Evolutionary conservation across 139 green algal species (phyloP), one percentile per base, ranked within the genome.

Genomic region (Deuterostichococcus epilithicus): DNA sequence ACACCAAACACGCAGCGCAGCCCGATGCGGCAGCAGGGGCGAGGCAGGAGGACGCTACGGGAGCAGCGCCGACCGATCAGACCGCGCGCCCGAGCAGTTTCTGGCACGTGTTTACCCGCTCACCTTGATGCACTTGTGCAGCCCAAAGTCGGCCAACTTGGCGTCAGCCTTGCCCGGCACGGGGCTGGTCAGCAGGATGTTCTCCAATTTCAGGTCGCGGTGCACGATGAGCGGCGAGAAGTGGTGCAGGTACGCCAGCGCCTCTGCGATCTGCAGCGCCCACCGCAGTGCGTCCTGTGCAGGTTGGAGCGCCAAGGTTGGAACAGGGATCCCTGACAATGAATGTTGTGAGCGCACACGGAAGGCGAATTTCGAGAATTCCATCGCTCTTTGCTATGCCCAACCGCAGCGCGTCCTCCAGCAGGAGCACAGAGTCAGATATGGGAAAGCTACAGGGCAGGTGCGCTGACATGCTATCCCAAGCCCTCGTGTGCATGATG

Each of bases 201-300:
- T 90, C 32, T 89, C 86, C 58, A 87, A 77, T 83, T 94, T 94
- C 18, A 96, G 70, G 81, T 96, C 91, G 4, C 91, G 70, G 80
- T 97, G 92, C 25, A 97, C 90, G 33, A 96, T 89, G 78, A 93
- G 90, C 26, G 91, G 88, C 3, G 77, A 72, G 68, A 86, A 89
- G 0, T 68, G 39, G 75, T 96, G 92, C 26, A 94, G 85, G 86
- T 95, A 95, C 71, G 87, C 35, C 76, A 93, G 75, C 3, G 88
- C 90, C 32, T 83, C 74, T 1, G 89, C 88, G 1, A 93, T 78
- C 38, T 86, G 66, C 25, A 83, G 60, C 26, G 80, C 70, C 91
- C 91, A 96, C 5, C 76, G 81, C 68, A 94, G 72, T 18, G 91
- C 91, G 32, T 94, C 82, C 1, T 52, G 34, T 32, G 79, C 91